phyloP scores from a whole-genome alignment of 2,329 filamentous ascomycete genomes.

The Nothophaeocryptopus gaeumannii region DNA sequence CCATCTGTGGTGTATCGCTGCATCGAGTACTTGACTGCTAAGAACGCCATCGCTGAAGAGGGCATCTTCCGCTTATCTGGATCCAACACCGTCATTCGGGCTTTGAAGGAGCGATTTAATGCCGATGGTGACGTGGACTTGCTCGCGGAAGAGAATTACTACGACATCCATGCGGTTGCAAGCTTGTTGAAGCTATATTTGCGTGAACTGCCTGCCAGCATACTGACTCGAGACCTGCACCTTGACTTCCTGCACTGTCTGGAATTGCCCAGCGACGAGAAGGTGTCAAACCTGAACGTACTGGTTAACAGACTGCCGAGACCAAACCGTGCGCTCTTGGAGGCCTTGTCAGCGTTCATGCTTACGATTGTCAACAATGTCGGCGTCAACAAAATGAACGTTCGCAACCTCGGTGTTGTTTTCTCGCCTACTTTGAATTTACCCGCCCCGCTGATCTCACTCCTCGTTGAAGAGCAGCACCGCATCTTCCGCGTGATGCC shows the following conservation, averaged over 20 bases:
- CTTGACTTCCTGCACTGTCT: conserved; percentile 70
- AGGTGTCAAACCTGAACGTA: conserved; percentile 72
- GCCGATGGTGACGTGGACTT: conserved; percentile 87
- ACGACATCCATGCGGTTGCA: conserved; percentile 94
- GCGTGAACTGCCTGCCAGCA: conserved; percentile 84
- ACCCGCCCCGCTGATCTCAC: conserved; percentile 86
- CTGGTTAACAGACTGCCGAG: conserved; percentile 77
- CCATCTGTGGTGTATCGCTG: conserved; percentile 94
- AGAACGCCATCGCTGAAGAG: conserved; percentile 80
- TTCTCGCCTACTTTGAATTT: conserved; percentile 98
- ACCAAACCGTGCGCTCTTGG: conserved; percentile 76
- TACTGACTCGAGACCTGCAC: conserved; percentile 86
- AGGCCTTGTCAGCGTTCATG: conserved; percentile 81
- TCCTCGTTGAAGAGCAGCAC: conserved; percentile 88
- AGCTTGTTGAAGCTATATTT: conserved; percentile 92
- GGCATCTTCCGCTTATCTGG: conserved; percentile 96
- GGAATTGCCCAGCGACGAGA: conserved; percentile 70
- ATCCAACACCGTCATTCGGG: conserved; percentile 93
- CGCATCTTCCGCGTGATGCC: conserved; percentile 70
- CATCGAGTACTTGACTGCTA: conserved; percentile 84
- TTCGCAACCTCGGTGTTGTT: conserved; percentile 92
- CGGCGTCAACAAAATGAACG: conserved; percentile 94
- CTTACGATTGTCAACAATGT: conserved; percentile 90
- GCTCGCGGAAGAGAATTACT: conserved; percentile 72
- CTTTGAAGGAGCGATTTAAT: conserved; percentile 89